Conservation (phyloP, 2,329 filamentous ascomycete species). For the Fusarium robinianum region DNA sequence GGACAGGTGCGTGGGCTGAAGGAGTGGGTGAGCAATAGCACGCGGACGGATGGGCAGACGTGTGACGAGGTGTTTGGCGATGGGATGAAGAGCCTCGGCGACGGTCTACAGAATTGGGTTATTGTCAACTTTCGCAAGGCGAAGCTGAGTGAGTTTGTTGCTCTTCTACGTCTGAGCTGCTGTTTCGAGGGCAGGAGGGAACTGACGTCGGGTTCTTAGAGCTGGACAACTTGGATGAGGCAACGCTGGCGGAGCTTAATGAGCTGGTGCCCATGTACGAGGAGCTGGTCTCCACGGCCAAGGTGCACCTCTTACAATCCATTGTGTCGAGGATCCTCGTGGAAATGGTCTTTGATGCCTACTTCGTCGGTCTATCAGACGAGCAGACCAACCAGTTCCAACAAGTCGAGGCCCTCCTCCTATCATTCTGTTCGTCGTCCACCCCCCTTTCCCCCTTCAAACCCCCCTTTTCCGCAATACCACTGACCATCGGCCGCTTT, state of each 20-base stretch:
- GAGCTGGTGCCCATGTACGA: conserved; percentile 63
- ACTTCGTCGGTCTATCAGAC: conserved; percentile 65
- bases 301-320: conserved; percentile 66
- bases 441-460: not conserved
- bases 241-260: conserved; percentile 48
- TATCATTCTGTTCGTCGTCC: conserved; percentile 33
- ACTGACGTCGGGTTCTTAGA: conserved; percentile 42
- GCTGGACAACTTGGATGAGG: conserved; percentile 47
- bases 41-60: conserved; percentile 62
- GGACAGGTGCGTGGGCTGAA: conserved; percentile 70
- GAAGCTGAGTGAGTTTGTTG: conserved; percentile 60
- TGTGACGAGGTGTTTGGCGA: conserved; percentile 71
- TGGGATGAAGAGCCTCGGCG: conserved; percentile 63
- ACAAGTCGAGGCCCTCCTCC: conserved; percentile 49
- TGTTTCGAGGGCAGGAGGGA: no score
- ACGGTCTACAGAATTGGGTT: conserved; percentile 75
- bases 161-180: no score
- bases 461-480: not conserved
- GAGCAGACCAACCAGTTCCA: conserved; percentile 57
- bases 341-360: conserved; percentile 63
- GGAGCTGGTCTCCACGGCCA: conserved; percentile 56
- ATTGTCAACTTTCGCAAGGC: conserved; percentile 69
- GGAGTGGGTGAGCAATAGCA: conserved; percentile 71
- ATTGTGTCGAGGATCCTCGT: conserved; percentile 63
- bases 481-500: conserved; percentile 8